Evolutionary conservation across 345 rosid genomes (phyloP), one percentile per base, ranked within the genome.

Genomic region (Aquilaria malaccensis): DNA sequence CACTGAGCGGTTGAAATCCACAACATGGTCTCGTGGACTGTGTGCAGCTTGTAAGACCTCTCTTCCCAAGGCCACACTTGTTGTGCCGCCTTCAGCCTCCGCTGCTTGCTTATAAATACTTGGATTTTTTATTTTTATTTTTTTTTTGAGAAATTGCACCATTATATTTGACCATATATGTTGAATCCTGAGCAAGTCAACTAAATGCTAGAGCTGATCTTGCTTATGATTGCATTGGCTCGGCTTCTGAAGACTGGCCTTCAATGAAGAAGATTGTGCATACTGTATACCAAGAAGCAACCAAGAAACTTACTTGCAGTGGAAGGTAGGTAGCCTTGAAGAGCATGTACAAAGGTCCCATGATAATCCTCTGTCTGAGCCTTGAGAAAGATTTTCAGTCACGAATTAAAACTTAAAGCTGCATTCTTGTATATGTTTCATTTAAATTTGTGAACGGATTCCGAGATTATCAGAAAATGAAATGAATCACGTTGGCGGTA

Each of bases 1-100:
- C 82, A 55, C 77, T 81, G 55, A 85, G 87, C 12, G 83, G 85
- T 65, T 80, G 82, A 71, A 86, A 75, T 72, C 87, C 94, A 53
- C 85, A 78, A 37, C 82, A 78, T 58, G 84, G 87, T 56, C 85
- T 82, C 67, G 70, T 84, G 81, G 87, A 86, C 67, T 80, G 75
- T 11, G 87, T 80, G 45, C 81, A 83, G 59, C 80, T 81, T 13
- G 94, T 81, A 80, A 74, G 83, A 49, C 51, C 67, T 60, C 62
- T 60, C 56, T 52, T 33, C n/a, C 11, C 29, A 10, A 4, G 41
- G 22, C 33, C 65, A 9, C 5, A 13, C 46, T 30, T 46, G 30
- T 33, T 37, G 47, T 47, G 45, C 32, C 37, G 45, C 45, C 45
- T 30, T 29, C 13, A 48, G n/a, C 13, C 30, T 45, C 12, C 14